Evolutionary conservation across 1,139 yeast species (phyloP).

Genomic region (Yamadazyma oceani): DNA sequence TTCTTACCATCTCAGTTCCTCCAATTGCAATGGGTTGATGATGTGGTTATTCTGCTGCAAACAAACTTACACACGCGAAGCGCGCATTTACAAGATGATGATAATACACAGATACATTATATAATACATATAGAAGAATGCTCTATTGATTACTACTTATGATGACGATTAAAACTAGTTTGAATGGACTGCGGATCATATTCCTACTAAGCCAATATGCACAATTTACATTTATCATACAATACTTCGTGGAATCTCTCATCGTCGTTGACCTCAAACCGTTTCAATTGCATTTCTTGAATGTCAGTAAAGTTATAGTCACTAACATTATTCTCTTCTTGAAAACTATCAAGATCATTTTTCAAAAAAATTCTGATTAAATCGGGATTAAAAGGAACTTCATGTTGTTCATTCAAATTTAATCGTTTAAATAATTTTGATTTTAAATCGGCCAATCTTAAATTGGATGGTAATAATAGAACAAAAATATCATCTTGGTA

Average conservation of each 20-base stretch:
- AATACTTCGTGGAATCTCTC: constrained; percentile 42
- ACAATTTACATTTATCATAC: constrained; percentile 48
- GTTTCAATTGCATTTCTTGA: constrained; percentile 25
- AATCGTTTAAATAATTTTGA: constrained; percentile 67
- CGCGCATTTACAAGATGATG: no score
- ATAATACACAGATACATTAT: neutral
- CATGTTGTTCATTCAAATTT: constrained; percentile 15
- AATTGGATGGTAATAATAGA: constrained; percentile 64
- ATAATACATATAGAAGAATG: constrained; percentile 9
- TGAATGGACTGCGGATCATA: no score
- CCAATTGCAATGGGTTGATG: no score
- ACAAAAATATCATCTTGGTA: constrained; percentile 92
- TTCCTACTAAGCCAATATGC: constrained; percentile 30
- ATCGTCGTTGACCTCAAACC: constrained; percentile 42
- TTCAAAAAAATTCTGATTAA: constrained; percentile 36
- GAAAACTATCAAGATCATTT: constrained; percentile 43
- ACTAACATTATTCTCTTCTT: constrained; percentile 29
- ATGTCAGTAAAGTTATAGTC: constrained; percentile 24
- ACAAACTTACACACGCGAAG: no score
- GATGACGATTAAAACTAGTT: no score
- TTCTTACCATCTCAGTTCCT: no score
- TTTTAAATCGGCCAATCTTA: constrained; percentile 61
- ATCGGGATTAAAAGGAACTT: constrained; percentile 11
- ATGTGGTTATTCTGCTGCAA: no score
- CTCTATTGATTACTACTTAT: neutral